These are phyloP conservation scores for Corymbia calophylla DNA, from an alignment of 441 rosid genomes.

Conservation along the genomic window DNA sequence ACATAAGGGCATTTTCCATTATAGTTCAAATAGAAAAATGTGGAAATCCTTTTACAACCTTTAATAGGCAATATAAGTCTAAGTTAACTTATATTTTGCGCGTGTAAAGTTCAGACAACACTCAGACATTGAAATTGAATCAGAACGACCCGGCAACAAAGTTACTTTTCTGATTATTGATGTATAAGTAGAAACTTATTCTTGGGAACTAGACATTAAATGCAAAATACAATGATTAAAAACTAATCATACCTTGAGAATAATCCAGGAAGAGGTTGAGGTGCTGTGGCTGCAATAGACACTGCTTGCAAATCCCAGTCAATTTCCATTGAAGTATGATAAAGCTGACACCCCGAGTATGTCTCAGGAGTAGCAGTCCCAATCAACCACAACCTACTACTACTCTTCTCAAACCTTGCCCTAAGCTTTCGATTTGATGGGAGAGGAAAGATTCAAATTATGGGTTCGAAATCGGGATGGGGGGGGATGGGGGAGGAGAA, in stretches of 20 bases:
- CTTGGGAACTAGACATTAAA: neutral
- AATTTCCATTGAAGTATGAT: slow-evolving; percentile 80
- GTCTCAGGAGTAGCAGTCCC: slow-evolving; percentile 95
- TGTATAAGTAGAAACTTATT: neutral
- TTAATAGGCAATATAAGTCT: too few relatives aligned
- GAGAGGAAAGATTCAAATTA: neutral
- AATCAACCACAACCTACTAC: slow-evolving; percentile 51
- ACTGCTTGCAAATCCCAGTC: slow-evolving; percentile 95
- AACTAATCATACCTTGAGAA: slow-evolving; percentile 52
- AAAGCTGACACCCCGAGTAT: slow-evolving; percentile 79
- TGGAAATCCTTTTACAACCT: too few relatives aligned
- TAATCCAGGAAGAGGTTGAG: slow-evolving; percentile 24
- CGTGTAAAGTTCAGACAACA: neutral
- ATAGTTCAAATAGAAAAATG: too few relatives aligned
- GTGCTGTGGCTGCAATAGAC: slow-evolving; percentile 62
- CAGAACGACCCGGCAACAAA: neutral
- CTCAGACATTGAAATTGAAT: neutral
- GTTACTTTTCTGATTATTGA: neutral
- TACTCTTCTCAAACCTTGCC: slow-evolving; percentile 28
- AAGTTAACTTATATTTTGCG: too few relatives aligned
- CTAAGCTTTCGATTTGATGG: neutral
- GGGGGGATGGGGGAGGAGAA: neutral
- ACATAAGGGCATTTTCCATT: too few relatives aligned
- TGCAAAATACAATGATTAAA: neutral
- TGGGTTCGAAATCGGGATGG: too few relatives aligned